These are phyloP conservation scores for Pilaira anomala DNA, from an alignment of 192 early-diverging fungal genomes.

Conservation along the genomic window DNA sequence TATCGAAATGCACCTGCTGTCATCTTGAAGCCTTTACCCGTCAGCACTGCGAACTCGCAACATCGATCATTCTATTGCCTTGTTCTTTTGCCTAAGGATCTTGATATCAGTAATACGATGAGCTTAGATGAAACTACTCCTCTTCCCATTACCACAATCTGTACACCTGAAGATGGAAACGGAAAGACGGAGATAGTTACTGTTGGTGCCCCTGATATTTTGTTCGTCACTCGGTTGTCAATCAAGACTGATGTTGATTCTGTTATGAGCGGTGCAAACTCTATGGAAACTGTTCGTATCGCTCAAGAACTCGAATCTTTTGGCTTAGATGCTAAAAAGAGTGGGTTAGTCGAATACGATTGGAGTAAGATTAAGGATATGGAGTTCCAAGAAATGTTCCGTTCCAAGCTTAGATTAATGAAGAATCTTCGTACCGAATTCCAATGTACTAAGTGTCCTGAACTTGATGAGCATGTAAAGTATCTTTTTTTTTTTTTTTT, in stretches of 20 bases:
- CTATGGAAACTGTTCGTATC: slow-evolving; percentile 26
- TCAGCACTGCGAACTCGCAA: slow-evolving; percentile 24
- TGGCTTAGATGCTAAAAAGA: slow-evolving; percentile 25
- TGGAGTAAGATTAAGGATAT: slow-evolving; percentile 84
- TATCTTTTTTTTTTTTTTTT: not conserved
- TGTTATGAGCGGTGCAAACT: slow-evolving; percentile 33
- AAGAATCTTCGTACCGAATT: slow-evolving; percentile 45
- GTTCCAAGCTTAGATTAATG: slow-evolving; percentile 57
- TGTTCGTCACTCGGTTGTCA: slow-evolving; percentile 51
- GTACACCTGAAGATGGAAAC: slow-evolving; percentile 36
- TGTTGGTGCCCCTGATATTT: slow-evolving; percentile 51
- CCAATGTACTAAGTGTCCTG: slow-evolving; percentile 74
- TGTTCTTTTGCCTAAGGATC: slow-evolving; percentile 32
- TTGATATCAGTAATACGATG: not conserved
- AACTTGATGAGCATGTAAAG: slow-evolving; percentile 73
- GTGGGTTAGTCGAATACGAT: slow-evolving; percentile 64
- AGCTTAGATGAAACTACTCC: slow-evolving; percentile 36
- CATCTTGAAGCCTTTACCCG: slow-evolving; percentile 50
- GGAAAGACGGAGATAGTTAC: slow-evolving; percentile 37
- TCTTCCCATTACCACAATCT: slow-evolving; percentile 53
- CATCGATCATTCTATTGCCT: slow-evolving; percentile 39
- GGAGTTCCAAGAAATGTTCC: slow-evolving; percentile 77
- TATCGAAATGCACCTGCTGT: slow-evolving; percentile 67
- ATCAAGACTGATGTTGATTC: slow-evolving; percentile 45
- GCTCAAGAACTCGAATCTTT: slow-evolving; percentile 37